Percentiles rank a stretch among this genome's conserved stretches.
phyloP scores from a whole-genome alignment of 345 rosid species.

The Ailanthus altissimus region DNA sequence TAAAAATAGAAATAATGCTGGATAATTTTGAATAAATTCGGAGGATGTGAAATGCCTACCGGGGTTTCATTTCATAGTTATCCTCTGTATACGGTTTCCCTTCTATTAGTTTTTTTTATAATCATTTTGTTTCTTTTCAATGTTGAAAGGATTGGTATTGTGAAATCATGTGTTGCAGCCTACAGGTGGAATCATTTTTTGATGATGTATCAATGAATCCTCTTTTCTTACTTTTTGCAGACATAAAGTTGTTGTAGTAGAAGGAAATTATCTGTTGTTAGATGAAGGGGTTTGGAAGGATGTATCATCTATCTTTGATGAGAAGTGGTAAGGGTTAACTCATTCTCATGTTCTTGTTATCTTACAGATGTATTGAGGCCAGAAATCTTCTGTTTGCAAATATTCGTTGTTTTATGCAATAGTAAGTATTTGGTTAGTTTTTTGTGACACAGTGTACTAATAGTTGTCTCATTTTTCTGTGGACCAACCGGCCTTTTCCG shows the following conservation, averaged over 20 bases:
- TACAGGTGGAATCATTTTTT: neutral
- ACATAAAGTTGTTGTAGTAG: conserved; percentile 84
- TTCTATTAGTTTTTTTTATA: neutral
- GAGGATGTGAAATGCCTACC: neutral
- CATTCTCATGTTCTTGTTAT: conserved; percentile 4
- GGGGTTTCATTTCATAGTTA: neutral
- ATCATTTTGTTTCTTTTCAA: neutral
- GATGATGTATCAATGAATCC: conserved; percentile 1
- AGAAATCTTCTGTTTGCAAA: conserved; percentile 7
- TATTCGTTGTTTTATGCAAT: neutral
- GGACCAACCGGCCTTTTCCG: neutral
- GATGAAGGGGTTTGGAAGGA: conserved; percentile 81
- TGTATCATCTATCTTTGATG: conserved; percentile 68
- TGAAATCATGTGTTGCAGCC: neutral
- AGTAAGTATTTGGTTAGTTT: neutral
- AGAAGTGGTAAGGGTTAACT: conserved; percentile 69
- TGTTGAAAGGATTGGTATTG: neutral
- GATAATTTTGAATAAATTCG: neutral
- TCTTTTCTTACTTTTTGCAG: conserved; percentile 45
- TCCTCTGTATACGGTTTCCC: neutral
- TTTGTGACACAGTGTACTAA: neutral
- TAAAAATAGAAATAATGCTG: neutral
- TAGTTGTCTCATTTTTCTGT: neutral
- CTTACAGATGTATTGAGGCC: neutral
- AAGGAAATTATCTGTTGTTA: conserved; percentile 79